Base-by-base conservation (phyloP, 352 stramenopile genomes). In the Globisporangium canariense region DNA sequence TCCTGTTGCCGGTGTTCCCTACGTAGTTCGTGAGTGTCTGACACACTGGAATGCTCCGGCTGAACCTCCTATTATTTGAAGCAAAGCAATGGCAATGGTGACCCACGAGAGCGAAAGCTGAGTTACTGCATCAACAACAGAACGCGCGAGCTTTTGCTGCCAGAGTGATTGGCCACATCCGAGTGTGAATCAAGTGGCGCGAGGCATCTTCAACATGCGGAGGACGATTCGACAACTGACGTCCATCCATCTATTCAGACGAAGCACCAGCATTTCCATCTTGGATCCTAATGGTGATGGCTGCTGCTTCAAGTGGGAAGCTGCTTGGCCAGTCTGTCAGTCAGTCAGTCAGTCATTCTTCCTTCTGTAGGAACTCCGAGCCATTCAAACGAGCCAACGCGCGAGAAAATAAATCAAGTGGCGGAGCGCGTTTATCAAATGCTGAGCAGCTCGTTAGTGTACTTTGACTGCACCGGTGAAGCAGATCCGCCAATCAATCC, bases 401-500 rank as follows among this genome's bases (percentile, higher is more conserved):
- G 16, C 18, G 53, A 43, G 53, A 41, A 43, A 59, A 59, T 59
- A 59, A 59, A 59, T 46, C 53, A 46, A 59, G 53, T 59, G 32
- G 10, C 13, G 22, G 46, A 14, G 20, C 16, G 46, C 9, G 36
- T 16, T 20, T 20, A 47, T 10, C 18, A 22, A 9, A 47, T 18
- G 25, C 30, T 46, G 52, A 58, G 18, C 52, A 58, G n/a, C 20
- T 25, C 51, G 41, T 20, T 10, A 10, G 30, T 30, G 11, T 14
- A 3, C 18, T 47, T 18, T 16, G n/a, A 34, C 41, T 47, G 16
- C 11, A 36, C 32, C 7, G 32, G 32, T 36, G 32, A 36, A 9
- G n/a, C 53, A 8, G 32, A 46, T 59, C 53, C 32, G 41, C 53
- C 16, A 47, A n/a, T 59, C 53, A n/a, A 59, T 59, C 53, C 53